Percentiles rank a stretch among this genome's conserved stretches.
Conservation (phyloP, 2,329 filamentous ascomycete species). For the Dothiorella sarmentorum region DNA sequence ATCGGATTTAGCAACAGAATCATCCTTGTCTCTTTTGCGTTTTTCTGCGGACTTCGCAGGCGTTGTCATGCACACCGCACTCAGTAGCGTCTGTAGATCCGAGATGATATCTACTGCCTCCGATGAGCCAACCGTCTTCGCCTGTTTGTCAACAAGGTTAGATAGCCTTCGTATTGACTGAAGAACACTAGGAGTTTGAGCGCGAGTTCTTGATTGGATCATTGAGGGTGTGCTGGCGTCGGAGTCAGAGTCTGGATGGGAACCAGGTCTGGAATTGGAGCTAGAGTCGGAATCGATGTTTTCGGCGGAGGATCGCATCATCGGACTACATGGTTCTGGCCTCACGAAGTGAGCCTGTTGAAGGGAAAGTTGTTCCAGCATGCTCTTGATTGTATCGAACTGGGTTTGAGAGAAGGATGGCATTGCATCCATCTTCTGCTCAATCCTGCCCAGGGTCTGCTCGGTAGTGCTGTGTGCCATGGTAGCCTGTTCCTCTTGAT, state of each 20-base stretch:
- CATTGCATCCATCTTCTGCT: background rate
- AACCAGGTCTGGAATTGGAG: too few relatives aligned
- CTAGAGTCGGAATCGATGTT: too few relatives aligned
- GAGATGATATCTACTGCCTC: background rate
- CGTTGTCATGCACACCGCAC: background rate
- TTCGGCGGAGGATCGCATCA: too few relatives aligned
- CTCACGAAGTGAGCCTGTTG: background rate
- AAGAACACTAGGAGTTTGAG: too few relatives aligned
- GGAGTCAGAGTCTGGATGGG: background rate
- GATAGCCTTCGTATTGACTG: background rate
- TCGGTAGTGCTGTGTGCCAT: background rate
- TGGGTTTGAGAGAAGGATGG: background rate
- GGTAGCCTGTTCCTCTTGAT: background rate
- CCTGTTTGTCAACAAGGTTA: background rate
- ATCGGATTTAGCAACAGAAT: background rate
- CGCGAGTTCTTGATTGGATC: background rate
- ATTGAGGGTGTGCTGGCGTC: background rate
- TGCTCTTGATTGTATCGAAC: background rate
- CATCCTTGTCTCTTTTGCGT: background rate
- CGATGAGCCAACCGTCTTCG: background rate
- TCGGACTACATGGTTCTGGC: too few relatives aligned
- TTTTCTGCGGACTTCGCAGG: background rate
- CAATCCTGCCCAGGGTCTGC: background rate
- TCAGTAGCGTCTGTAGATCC: background rate
- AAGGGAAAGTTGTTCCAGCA: background rate